A percentile compares a stretch with the other conserved stretches of the same genome.
phyloP scores from a whole-genome alignment of 345 rosid genomes.

The Euphorbia pulcherrima region DNA sequence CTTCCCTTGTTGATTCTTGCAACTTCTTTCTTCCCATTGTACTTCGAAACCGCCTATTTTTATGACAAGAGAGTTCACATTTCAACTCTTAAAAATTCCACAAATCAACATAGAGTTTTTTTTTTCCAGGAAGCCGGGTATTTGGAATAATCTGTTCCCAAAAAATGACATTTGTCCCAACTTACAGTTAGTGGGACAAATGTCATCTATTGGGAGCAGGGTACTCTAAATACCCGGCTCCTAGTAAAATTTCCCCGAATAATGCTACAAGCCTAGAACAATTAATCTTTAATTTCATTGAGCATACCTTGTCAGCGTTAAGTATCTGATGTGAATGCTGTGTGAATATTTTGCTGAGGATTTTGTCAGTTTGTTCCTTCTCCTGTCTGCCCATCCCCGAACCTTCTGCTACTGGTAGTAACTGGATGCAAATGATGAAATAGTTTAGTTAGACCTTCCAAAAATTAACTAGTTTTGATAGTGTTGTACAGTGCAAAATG shows the following conservation, averaged over 20 bases:
- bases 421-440: constrained; percentile 36
- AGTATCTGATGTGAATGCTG: constrained; percentile 84
- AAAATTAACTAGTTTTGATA: constrained; percentile 4
- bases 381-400: constrained; percentile 54
- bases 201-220: too few species aligned
- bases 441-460: background rate
- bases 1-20: constrained; percentile 33
- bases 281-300: background rate
- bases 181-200: too few species aligned
- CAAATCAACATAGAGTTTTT: too few species aligned
- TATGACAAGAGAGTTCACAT: background rate
- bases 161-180: too few species aligned
- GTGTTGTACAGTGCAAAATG: background rate
- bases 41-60: constrained; percentile 72
- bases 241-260: too few species aligned
- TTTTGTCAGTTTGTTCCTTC: constrained; percentile 74
- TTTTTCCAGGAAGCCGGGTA: too few species aligned
- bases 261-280: too few species aligned
- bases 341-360: constrained; percentile 72
- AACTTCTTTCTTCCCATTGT: constrained; percentile 74
- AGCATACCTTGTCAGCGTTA: constrained; percentile 66
- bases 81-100: too few species aligned
- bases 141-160: too few species aligned
- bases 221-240: too few species aligned
- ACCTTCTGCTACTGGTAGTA: constrained; percentile 72